Evolutionary conservation across 306 rosid genomes (phyloP).

Genomic region (Herpetospermum pedunculosum): DNA sequence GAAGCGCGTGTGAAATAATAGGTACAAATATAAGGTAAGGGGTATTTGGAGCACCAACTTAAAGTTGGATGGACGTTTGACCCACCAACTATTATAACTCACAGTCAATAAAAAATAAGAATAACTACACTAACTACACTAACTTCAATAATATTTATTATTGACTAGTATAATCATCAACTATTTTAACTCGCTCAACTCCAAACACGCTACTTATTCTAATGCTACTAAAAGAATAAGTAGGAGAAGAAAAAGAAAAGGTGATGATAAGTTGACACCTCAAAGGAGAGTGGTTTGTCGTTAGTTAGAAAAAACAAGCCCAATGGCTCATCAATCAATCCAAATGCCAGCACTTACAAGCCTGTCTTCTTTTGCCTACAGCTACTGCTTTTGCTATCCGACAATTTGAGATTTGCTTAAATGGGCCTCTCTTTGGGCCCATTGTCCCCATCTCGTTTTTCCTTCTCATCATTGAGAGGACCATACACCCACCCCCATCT

Average conservation of each 20-base stretch:
- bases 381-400: background rate
- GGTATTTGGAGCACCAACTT: too few species aligned
- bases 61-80: too few species aligned
- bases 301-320: background rate
- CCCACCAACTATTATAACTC: too few species aligned
- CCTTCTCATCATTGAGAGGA: constrained; percentile 7
- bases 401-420: background rate
- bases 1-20: too few species aligned
- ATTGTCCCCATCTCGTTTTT: background rate
- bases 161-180: too few species aligned
- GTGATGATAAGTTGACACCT: background rate
- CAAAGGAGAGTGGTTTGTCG: background rate
- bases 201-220: too few species aligned
- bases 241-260: background rate
- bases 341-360: constrained; percentile 3
- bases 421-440: constrained; percentile 9
- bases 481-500: constrained; percentile 4
- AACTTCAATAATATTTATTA: too few species aligned
- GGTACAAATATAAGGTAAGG: too few species aligned
- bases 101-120: too few species aligned
- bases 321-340: constrained; percentile 6
- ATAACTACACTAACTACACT: too few species aligned
- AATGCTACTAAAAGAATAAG: too few species aligned
- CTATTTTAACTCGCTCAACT: too few species aligned
- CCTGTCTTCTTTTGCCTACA: background rate